Evolutionary conservation across 73 alveolate species (phyloP), one percentile per base, ranked within the genome.

Genomic region (Tetrahymena thermophila): DNA sequence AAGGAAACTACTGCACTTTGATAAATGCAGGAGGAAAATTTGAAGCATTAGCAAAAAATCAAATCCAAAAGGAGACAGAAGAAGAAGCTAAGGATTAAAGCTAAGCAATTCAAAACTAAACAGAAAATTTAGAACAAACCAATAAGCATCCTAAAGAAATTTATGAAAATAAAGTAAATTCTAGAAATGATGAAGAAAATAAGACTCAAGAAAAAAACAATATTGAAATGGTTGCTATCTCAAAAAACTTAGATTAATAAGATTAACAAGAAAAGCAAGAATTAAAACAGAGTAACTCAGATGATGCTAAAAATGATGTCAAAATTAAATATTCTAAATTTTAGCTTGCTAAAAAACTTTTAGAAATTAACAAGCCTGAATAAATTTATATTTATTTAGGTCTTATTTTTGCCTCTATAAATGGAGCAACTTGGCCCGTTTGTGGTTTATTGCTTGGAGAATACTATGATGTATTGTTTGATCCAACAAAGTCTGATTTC

Each of bases 1-100:
- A 25, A 43, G 99, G 99, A 17, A 97, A 94, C 35, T 98, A 98
- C 95, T 56, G 95, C 15, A 95, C 95, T 56, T 96, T 97, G 44
- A 96, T 97, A 23, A 96, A 96, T 13, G 95, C 93, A 84, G 95
- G 97, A 38, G 98, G 99, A 34, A 85, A 93, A n/a, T 97, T 96
- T 96, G 94, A 94, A 40, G 96, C 94, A 21, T 94, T 97, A 43
- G 96, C 96, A 56, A 93, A 55, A 42, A 94, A 43, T 50, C 50
- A 94, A 94, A 38, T 85, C 10, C 10, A 85, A 42, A 38, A 85
- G 34, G 94, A 71, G n/a, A 23, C 17, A 4, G 89, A 71, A 28
- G 89, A 71, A 19, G 37, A 71, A 11, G 23, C 21, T 25, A 4
- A 10, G 15, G 44, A 40, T 9, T 40, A 40, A 40, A 15, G 44